These are phyloP conservation scores for Coccinonectria pachysandricola DNA, from an alignment of 2,329 filamentous ascomycete genomes.

Conservation along the genomic window DNA sequence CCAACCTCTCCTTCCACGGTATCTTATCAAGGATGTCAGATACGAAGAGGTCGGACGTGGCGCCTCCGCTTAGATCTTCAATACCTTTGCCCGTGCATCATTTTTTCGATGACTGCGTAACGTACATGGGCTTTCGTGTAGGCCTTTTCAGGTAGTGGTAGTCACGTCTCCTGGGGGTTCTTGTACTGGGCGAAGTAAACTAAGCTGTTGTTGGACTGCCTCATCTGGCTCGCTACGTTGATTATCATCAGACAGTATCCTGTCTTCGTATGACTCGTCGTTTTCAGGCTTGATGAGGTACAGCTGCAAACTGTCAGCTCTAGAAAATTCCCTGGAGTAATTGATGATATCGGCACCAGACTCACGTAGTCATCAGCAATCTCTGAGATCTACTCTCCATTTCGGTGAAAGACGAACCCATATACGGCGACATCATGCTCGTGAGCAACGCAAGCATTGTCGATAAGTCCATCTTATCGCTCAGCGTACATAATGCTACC, in stretches of 20 bases:
- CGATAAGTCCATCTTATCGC: conserved; percentile 63
- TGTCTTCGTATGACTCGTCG: conserved; percentile 43
- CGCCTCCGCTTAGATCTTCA: conserved; percentile 53
- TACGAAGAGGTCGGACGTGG: conserved; percentile 55
- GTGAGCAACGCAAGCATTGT: conserved; percentile 61
- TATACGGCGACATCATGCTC: conserved; percentile 71
- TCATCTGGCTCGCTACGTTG: conserved; percentile 45
- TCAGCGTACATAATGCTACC: conserved; percentile 67
- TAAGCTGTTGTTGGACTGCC: conserved; percentile 64
- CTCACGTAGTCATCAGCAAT: conserved; percentile 45
- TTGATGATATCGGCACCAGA: background rate
- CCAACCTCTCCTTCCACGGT: no score
- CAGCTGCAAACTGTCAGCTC: no score
- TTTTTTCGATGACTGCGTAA: conserved; percentile 62
- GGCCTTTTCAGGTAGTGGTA: conserved; percentile 69
- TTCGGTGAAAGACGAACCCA: conserved; percentile 74
- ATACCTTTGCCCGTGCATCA: conserved; percentile 54
- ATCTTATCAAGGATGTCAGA: conserved; percentile 65
- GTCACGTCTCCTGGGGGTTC: conserved; percentile 69
- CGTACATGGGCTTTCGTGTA: conserved; percentile 77
- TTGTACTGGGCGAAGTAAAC: conserved; percentile 69
- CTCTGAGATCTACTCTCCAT: conserved; percentile 60
- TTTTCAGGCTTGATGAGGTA: conserved; percentile 50
- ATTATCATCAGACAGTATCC: conserved; percentile 32
- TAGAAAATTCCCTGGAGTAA: no score